Base-by-base conservation (phyloP, 768 basidiomycete genomes). In the Xanthoconium purpureum region DNA sequence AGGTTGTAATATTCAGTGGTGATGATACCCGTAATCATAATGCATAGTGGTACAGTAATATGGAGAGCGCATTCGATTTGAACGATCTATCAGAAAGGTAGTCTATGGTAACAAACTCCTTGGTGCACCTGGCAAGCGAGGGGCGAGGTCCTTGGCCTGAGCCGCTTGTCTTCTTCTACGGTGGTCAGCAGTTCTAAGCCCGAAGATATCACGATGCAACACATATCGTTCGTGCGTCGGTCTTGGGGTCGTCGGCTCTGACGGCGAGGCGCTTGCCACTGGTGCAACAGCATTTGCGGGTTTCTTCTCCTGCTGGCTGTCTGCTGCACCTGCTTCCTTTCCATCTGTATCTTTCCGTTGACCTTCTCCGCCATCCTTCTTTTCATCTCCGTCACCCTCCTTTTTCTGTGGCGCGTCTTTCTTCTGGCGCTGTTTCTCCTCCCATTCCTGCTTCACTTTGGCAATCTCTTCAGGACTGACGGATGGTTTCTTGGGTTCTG, bases 151-250 rank as follows among this genome's bases (percentile, higher is more conserved):
- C 66, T 83, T 88, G 3, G 80, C 81, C 63, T 89, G 86, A 10
- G 82, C 77, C 1, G 80, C 67, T 63, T 92, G 88, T 67, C 82
- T 77, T 49, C 81, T 80, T 69, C 80, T 85, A 36, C 85, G 81
- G 65, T 92, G 87, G 65, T 94, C 92, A 12, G 76, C 74, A 57
- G 84, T 82, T 28, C 94, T 83, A 82, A 96, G 85, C 71, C 79
- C 76, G 68, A 90, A 97, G 58, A 90, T 84, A 58, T 89, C 83
- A 39, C 92, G 82, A 73, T 96, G 92, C n/a, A 97, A 77, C 10
- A 79, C 75, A 66, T 87, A 97, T 59, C 84, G 82, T 65, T 87
- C 80, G 74, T 95, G 94, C 13, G 78, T 72, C 13, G 83, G 75
- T 28, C 68, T 47, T 72, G 78, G 57, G 28, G 77, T 57, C 3